A percentile compares a stretch with the other conserved stretches of the same genome.
These are phyloP conservation scores for Cladosporium sp. DNA, from an alignment of 2,329 filamentous ascomycete species.

Conservation along the genomic window DNA sequence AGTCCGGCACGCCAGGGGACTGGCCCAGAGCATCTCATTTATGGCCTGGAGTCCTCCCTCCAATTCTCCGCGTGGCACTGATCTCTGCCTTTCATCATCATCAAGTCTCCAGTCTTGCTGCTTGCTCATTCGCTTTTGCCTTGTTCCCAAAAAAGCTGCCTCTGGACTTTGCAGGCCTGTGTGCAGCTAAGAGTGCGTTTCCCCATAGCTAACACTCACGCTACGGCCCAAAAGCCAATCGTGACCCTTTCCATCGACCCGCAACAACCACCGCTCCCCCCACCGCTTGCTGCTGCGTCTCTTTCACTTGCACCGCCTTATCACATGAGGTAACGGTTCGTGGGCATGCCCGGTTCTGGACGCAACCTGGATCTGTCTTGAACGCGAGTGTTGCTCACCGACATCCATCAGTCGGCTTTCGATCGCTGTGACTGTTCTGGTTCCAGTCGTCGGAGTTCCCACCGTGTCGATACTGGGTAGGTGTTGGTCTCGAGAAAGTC, in stretches of 20 bases:
- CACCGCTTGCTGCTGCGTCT: neutral
- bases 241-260: neutral
- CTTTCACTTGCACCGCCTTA: neutral
- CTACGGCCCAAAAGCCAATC: conserved; percentile 6
- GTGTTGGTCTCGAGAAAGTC: too few relatives aligned
- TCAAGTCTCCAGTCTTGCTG: neutral
- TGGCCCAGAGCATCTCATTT: conserved; percentile 3
- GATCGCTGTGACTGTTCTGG: too few relatives aligned
- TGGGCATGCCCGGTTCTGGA: too few relatives aligned
- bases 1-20: conserved; percentile 5
- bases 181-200: neutral
- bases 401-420: too few relatives aligned
- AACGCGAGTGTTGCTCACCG: neutral
- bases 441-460: too few relatives aligned
- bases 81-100: neutral
- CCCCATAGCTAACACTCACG: conserved; percentile 1
- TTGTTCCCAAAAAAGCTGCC: neutral
- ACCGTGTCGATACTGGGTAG: too few relatives aligned
- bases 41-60: conserved; percentile 6
- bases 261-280: neutral
- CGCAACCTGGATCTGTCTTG: neutral
- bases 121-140: neutral
- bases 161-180: neutral
- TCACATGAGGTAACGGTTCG: neutral
- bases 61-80: neutral